Evolutionary conservation across 768 basidiomycete species (phyloP), one percentile per base, ranked within the genome.

Genomic region (Calocybe indica): DNA sequence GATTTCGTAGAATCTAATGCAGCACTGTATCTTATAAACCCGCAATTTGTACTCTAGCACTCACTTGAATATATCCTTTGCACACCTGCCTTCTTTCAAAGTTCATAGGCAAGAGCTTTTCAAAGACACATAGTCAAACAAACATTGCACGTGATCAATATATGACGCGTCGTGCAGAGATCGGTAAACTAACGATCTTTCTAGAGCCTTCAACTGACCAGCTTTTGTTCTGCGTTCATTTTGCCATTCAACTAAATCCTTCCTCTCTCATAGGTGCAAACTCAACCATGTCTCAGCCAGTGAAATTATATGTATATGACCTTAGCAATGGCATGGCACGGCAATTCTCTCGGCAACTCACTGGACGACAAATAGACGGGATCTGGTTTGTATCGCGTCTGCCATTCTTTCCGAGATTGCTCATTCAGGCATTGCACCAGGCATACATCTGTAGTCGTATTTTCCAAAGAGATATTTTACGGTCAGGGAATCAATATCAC

Each of bases 401-500:
- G 33, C 39, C n/a, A 15, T 46, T 40, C 34, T 5, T 15, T 22
- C 14, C 33, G 39, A 15, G 7, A 40, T 38, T 40, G 48, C 28
- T n/a, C 29, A 37, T 31, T 34, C 46, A 52, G 46, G 50, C 40
- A 6, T 34, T 22, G n/a, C 15, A 9, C 42, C 54, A 89, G 92
- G 92, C 94, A 98, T 65, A 95, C 94, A 0, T 92, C 90, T 11
- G 77, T 97, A 14, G 92, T 96, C 40, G 83, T 85, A 3, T 96
- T 81, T 62, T 82, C 82, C 2, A 82, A 83, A 57, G 94, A 98
- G 60, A 68, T 90, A 29, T 95, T 89, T 58, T 98, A 92, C 62
- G 93, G 94, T 2, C 88, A 83, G 55, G 94, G 94, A 2, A 92
- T 97, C 48, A 66, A 58, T 41, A 76, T 77, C 15, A 81, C 85